Base-by-base conservation (phyloP, 345 rosid genomes). In the Pseudoturritis turrita region DNA sequence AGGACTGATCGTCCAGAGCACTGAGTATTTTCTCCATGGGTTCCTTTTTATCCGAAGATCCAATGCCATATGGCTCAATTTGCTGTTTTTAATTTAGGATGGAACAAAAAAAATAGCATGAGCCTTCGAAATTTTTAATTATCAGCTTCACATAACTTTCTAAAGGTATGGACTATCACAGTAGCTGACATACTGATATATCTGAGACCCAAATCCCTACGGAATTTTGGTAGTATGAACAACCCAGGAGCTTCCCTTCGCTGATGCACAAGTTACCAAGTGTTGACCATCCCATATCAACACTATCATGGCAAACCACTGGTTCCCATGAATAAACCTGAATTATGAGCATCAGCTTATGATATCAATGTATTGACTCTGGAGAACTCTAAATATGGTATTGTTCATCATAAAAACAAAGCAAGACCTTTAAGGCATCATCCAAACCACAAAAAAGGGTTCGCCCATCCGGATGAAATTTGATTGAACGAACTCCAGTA, bases 271-370 rank as follows among this genome's bases (percentile, higher is more conserved):
- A 80, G 80, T 96, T 97, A 74, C 91, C 87, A 61, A 96, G 96
- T 9, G 88, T 81, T 57, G 95, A 92, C 97, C 99, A 96, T 64
- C 98, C 95, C 80, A 92, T 87, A 76, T 87, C 92, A 79, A 88
- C 81, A 57, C 89, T 47, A 79, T 92, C 99, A 81, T 87, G 92
- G 70, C 92, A 82, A 76, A 90, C 73, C 69, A 92, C 85, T 67
- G 99, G 99, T 80, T 96, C 99, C 99, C 98, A 96, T 46, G 99
- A 92, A 82, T 85, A 92, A 77, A 92, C 97, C 99, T 96, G 70
- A 80, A 82, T 61, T 62, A 55, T 58, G 55, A 81, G 58, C 33
- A 70, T 21, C n/a, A 57, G 33, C 6, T 40, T 31, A 50, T 41
- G 21, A 37, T 56, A 68, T 76, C 56, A 70, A 15, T 40, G 15